Evolutionary conservation across 2,329 filamentous ascomycete species (phyloP), one percentile per base, ranked within the genome.

Genomic region (Alternaria viburni): DNA sequence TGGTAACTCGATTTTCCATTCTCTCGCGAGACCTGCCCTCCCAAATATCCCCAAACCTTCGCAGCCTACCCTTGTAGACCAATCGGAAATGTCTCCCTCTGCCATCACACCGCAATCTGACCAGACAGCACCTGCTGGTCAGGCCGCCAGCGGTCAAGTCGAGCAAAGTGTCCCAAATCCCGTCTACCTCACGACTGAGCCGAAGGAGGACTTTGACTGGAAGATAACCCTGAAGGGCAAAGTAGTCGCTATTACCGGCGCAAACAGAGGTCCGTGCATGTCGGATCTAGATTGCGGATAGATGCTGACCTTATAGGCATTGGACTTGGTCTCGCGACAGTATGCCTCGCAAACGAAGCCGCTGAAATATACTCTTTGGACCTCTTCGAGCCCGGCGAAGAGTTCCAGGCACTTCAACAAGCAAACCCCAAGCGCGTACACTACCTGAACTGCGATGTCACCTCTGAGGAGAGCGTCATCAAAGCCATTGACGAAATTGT

Each of bases 371-470:
- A 83, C 72, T 85, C 83, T 4, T 81, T 87, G 47, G 83, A 85
- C 62, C 80, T 86, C 45, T 81, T 81, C 57, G 81, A 83, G 45
- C 77, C 81, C 0, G 82, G 82, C 26, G 81, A 84, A 21, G 83
- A 85, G 13, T 84, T 86, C 63, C 72, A 75, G 36, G 74, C 74
- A 9, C 74, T 83, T 4, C 73, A 78, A 49, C 81, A 83, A 66
- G 74, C 77, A 6, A 80, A 81, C 67, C 79, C 82, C 13, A 81
- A 81, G 59, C 75, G 75, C 21, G 71, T 86, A 17, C 76, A 79
- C 55, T 85, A 82, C 70, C 71, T 84, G 59, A 72, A 84, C 57
- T 83, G 82, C 69, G 80, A 86, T 69, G 83, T 86, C 3, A 86
- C 84, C 0, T 78, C 82, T 15, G 83, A 86, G 66, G 78, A 79